Percentiles rank a stretch among this genome's conserved stretches.
Conservation (phyloP, 192 early-diverging fungal species). For the Dissophora ornata region DNA sequence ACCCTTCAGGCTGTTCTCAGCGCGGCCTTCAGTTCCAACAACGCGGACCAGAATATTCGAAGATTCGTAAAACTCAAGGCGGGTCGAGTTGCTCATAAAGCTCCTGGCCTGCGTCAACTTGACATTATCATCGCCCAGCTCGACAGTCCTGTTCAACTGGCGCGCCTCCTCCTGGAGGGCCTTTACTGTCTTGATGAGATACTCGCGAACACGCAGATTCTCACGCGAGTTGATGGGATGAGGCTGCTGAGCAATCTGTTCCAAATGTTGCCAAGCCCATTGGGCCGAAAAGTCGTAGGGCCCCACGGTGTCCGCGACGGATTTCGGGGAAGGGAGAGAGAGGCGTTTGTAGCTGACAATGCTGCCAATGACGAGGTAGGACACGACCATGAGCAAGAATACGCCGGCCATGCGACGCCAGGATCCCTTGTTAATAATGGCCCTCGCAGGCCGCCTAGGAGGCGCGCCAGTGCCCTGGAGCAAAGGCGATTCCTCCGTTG, state of each 20-base stretch:
- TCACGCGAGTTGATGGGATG: conserved; percentile 51
- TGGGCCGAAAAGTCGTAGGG: conserved; percentile 42
- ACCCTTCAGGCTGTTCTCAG: conserved; percentile 28
- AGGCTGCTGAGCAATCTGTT: conserved; percentile 41
- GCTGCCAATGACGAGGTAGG: conserved; percentile 43
- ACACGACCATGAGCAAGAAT: conserved; percentile 40
- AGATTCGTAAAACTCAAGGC: conserved; percentile 53
- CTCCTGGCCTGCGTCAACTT: conserved; percentile 27
- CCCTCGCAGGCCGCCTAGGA: conserved; percentile 11
- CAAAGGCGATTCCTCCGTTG: conserved; percentile 32
- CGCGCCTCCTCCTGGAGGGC: conserved; percentile 41
- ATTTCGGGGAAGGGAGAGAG: conserved; percentile 29
- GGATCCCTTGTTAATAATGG: conserved; percentile 37
- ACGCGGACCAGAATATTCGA: conserved; percentile 73
- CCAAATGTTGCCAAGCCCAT: conserved; percentile 50
- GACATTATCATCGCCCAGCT: conserved; percentile 31
- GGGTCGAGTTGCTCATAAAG: conserved; percentile 29
- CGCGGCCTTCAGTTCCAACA: conserved; percentile 59
- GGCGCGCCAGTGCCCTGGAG: conserved; percentile 6
- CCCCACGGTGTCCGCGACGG: conserved; percentile 25
- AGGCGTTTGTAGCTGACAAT: conserved; percentile 47
- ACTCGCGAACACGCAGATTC: conserved; percentile 36
- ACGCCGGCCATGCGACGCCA: conserved; percentile 52
- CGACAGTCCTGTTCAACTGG: conserved; percentile 22
- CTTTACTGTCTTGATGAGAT: conserved; percentile 23